phyloP scores from a whole-genome alignment of 441 rosid genomes.

The Flueggea neowawraea region DNA sequence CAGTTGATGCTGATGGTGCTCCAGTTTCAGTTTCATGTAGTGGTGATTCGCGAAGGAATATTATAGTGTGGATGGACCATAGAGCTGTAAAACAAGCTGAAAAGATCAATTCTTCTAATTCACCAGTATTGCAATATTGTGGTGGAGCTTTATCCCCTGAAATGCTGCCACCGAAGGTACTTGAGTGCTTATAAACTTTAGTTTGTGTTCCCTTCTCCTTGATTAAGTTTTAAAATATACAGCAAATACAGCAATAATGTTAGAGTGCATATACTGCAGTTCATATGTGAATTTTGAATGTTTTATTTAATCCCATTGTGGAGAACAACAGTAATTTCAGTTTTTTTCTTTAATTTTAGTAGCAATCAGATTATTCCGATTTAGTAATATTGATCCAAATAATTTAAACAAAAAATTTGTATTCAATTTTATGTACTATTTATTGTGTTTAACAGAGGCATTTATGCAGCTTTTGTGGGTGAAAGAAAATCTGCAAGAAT shows the following conservation, averaged over 20 bases:
- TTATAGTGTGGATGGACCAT: conserved; percentile 98
- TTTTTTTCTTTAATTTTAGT: background rate
- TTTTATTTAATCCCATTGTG: background rate
- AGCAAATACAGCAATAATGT: background rate
- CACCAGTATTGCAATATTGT: conserved; percentile 78
- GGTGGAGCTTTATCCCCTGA: conserved; percentile 96
- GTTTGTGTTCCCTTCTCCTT: background rate
- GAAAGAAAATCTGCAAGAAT: conserved; percentile 86
- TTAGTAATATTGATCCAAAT: background rate
- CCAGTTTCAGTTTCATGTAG: conserved; percentile 96
- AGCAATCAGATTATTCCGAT: too few relatives aligned
- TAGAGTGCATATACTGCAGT: background rate
- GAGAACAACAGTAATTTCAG: background rate
- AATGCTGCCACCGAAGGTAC: conserved; percentile 82
- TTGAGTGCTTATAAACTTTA: background rate
- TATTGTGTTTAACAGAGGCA: conserved; percentile 4
- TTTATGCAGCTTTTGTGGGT: conserved; percentile 89
- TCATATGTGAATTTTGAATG: background rate
- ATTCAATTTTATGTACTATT: background rate
- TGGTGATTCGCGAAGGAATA: conserved; percentile 91
- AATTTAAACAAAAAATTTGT: background rate
- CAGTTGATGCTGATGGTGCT: conserved; percentile 84
- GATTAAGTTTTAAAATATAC: background rate
- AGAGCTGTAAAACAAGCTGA: conserved; percentile 96
- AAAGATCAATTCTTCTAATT: conserved; percentile 73